Evolutionary conservation across 2,329 filamentous ascomycete genomes (phyloP).

Genomic region (Cordyceps cateniannulata): DNA sequence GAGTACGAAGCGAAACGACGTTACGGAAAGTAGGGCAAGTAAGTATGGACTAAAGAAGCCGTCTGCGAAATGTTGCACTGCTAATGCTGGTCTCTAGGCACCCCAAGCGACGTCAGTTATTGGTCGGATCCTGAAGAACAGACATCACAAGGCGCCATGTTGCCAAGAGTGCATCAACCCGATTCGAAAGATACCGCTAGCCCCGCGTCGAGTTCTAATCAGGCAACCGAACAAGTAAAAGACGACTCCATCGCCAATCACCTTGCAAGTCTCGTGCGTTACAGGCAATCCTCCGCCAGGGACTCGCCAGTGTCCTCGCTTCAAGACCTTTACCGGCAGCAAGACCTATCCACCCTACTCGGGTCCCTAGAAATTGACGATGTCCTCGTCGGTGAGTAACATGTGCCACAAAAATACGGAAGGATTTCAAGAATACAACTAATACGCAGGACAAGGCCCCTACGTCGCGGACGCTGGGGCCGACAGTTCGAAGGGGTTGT

Average conservation of each 20-base stretch:
- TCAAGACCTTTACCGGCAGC: constrained; percentile 1
- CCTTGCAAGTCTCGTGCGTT: background rate
- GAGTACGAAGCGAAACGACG: background rate
- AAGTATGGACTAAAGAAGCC: background rate
- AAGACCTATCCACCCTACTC: background rate
- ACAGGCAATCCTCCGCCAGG: background rate
- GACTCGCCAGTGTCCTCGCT: background rate
- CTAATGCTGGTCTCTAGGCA: background rate
- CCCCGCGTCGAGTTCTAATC: background rate
- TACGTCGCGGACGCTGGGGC: background rate
- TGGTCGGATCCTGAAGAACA: background rate
- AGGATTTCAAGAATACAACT: background rate
- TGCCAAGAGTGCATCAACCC: no score
- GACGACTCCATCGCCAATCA: background rate
- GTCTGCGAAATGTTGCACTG: background rate
- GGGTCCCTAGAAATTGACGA: constrained; percentile 1
- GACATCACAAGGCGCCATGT: no score
- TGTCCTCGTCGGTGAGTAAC: background rate
- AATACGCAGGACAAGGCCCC: background rate
- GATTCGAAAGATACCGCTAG: background rate
- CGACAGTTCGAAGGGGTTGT: background rate
- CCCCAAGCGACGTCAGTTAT: constrained; percentile 1
- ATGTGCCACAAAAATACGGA: background rate
- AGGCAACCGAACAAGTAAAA: no score
- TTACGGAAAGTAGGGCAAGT: background rate